phyloP scores from a whole-genome alignment of 2,329 filamentous ascomycete genomes.

The Furcasterigmium furcatum region DNA sequence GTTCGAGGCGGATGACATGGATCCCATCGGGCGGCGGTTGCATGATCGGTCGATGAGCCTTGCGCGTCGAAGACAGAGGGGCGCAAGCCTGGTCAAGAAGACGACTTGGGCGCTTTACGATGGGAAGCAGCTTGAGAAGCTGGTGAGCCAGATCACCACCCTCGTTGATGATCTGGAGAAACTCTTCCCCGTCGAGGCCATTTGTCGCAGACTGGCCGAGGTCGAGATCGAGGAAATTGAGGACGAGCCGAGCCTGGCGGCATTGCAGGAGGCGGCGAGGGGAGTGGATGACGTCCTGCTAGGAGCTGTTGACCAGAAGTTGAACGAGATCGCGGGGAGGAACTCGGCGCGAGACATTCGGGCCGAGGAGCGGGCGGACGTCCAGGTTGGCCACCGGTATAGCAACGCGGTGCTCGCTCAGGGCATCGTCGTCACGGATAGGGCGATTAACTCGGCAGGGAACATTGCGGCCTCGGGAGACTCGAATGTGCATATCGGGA shows the following conservation, averaged over 20 bases:
- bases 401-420: background rate
- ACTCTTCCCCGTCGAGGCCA: slow-evolving; percentile 13
- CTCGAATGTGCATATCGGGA: background rate
- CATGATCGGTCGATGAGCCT: background rate
- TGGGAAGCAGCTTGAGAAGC: slow-evolving; percentile 9
- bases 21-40: background rate
- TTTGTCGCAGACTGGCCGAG: slow-evolving; percentile 10
- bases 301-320: background rate
- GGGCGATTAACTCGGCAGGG: background rate
- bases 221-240: slow-evolving; percentile 16
- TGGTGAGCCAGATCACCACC: slow-evolving; percentile 33
- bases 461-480: background rate
- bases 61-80: background rate
- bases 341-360: background rate
- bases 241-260: background rate
- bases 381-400: background rate
- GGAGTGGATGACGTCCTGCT: background rate
- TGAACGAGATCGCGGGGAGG: background rate
- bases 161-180: slow-evolving; percentile 21
- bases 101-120: background rate
- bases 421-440: background rate
- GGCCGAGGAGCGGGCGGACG: background rate
- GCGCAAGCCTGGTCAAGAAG: background rate
- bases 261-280: background rate
- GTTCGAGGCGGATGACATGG: background rate